Base-by-base conservation (phyloP, 2,329 filamentous ascomycete species). In the Ophiostoma quercus region DNA sequence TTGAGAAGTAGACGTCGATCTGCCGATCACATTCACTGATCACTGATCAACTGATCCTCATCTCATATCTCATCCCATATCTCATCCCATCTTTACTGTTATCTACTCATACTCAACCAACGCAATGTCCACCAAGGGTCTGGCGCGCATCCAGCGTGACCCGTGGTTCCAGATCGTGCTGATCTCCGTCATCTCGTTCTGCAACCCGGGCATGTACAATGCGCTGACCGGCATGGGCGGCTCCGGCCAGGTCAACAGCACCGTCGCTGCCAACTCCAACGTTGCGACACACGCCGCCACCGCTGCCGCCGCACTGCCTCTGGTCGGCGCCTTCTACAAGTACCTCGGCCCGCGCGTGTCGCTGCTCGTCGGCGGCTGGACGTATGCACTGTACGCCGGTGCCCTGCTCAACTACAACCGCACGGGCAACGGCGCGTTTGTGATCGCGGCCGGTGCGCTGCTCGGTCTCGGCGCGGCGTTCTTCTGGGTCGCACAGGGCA, bases 401-500 rank as follows among this genome's bases (percentile, higher is more conserved):
- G 86, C 86, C 67, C 90, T 92, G 79, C 82, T 93, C 66, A 84
- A 82, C 80, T 93, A 88, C 80, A 88, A 86, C 75, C 89, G 92
- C 80, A 90, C 82, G 32, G 71, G 82, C 69, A 90, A 90, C 76
- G 80, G 84, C 71, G 89, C 88, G 71, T 94, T 92, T 80, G 87
- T 89, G 76, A 87, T 91, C 74, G 92, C 93, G 74, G 87, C 91
- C 3, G 91, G 91, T 74, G 88, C 88, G 11, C 83, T 92, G 71
- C 86, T 94, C 63, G 91, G 91, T 79, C 81, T 92, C 70, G 93
- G 91, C 76, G 91, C 92, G 65, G 91, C 90, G 77, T 83, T 94
- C 51, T 83, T 95, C 41, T 95, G 91, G 91, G 89, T 89, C 43
- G 91, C 90, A 0, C 91, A 94, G 80, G 91, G 92, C 71, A 88